A percentile compares a stretch with the other conserved stretches of the same genome.
Conservation (phyloP, 1,284 basidiomycete species). For the Coniferiporia weirii region DNA sequence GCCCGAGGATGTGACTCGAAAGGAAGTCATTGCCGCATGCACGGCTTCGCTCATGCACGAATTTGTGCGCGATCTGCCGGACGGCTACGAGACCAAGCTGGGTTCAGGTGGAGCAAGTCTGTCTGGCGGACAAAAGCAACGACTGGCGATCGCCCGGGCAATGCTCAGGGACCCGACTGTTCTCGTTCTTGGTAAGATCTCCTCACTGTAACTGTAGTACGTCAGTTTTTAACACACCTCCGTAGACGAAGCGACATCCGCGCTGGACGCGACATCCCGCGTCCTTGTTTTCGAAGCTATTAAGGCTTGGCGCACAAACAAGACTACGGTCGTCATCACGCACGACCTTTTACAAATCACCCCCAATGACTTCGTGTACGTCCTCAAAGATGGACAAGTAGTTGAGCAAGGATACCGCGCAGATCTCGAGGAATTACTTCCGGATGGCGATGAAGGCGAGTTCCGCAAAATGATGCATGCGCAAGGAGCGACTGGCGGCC, state of each 20-base stretch:
- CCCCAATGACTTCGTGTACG: slow-evolving; percentile 82
- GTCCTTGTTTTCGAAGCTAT: slow-evolving; percentile 87
- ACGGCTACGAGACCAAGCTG: slow-evolving; percentile 84
- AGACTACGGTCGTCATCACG: slow-evolving; percentile 94
- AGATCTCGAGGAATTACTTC: slow-evolving; percentile 52
- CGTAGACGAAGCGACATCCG: slow-evolving; percentile 93
- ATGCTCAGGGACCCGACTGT: slow-evolving; percentile 84
- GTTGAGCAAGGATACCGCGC: slow-evolving; percentile 84
- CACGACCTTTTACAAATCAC: slow-evolving; percentile 89
- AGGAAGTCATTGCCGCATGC: slow-evolving; percentile 79
- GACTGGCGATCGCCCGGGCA: slow-evolving; percentile 88
- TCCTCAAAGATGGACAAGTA: slow-evolving; percentile 79
- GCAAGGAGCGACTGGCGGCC: slow-evolving; percentile 48
- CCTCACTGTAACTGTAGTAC: background rate
- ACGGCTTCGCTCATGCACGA: slow-evolving; percentile 85
- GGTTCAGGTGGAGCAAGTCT: slow-evolving; percentile 73
- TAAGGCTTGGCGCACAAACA: slow-evolving; percentile 75
- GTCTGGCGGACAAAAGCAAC: slow-evolving; percentile 91
- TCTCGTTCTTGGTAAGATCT: slow-evolving; percentile 78
- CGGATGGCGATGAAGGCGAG: slow-evolving; percentile 36
- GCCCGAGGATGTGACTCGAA: slow-evolving; percentile 48
- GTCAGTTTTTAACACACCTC: background rate
- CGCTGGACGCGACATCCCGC: slow-evolving; percentile 86
- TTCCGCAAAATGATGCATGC: slow-evolving; percentile 51
- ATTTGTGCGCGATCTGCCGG: slow-evolving; percentile 77